A percentile compares a stretch with the other conserved stretches of the same genome.
These are phyloP conservation scores for Nicotiana sylvestris DNA, from an alignment of 257 asterid species.

Conservation along the genomic window DNA sequence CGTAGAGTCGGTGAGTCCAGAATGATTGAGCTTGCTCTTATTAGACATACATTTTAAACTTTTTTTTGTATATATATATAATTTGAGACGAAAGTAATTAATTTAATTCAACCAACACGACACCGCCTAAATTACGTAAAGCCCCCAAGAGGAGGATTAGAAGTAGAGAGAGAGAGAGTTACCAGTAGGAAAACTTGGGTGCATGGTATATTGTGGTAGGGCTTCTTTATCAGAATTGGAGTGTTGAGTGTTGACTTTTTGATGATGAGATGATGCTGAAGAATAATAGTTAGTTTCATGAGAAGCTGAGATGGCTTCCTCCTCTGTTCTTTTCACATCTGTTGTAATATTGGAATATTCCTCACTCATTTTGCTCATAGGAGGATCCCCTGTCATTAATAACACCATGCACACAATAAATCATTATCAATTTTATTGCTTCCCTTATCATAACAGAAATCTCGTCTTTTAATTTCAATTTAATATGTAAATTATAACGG, in stretches of 20 bases:
- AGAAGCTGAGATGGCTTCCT: slow-evolving; percentile 37
- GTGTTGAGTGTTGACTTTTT: not conserved
- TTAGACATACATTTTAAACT: too few relatives aligned
- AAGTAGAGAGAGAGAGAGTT: slow-evolving; percentile 4
- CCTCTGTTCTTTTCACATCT: slow-evolving; percentile 41
- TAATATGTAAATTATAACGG: not conserved
- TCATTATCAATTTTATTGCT: not conserved
- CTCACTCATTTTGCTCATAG: slow-evolving; percentile 20
- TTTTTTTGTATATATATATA: too few relatives aligned
- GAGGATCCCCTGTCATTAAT: slow-evolving; percentile 18
- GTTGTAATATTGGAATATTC: slow-evolving; percentile 24
- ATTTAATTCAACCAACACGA: too few relatives aligned
- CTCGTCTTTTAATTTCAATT: not conserved
- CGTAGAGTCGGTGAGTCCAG: too few relatives aligned
- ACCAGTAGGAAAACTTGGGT: slow-evolving; percentile 47
- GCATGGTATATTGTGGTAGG: slow-evolving; percentile 24
- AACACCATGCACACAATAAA: not conserved
- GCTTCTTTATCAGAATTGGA: slow-evolving; percentile 35
- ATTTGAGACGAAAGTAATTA: too few relatives aligned
- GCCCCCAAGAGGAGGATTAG: too few relatives aligned
- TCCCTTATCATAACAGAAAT: not conserved
- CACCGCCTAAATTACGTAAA: too few relatives aligned
- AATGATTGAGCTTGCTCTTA: too few relatives aligned
- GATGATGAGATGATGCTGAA: slow-evolving; percentile 15
- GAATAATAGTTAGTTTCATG: slow-evolving; percentile 27